Conservation (phyloP, 306 rosid genomes). For the Comarum palustre region DNA sequence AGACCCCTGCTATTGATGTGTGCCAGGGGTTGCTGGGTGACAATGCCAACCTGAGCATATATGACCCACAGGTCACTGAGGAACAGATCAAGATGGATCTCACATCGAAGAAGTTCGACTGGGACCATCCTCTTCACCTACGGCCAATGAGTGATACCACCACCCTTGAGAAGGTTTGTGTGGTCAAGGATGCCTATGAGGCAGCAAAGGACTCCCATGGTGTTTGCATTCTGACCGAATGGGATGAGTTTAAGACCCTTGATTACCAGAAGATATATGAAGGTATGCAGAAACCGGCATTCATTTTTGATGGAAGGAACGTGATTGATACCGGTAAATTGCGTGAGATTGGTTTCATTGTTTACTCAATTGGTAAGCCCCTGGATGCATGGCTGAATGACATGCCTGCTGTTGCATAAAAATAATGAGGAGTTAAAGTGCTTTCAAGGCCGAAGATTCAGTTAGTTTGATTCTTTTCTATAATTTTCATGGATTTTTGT, state of each 20-base stretch:
- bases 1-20: conserved; percentile 88
- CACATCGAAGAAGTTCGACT: conserved; percentile 73
- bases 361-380: conserved; percentile 87
- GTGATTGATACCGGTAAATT: conserved; percentile 47
- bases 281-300: conserved; percentile 87
- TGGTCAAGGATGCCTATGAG: conserved; percentile 79
- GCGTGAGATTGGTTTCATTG: conserved; percentile 88
- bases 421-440: conserved; percentile 28
- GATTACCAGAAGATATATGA: conserved; percentile 75
- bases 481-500: conserved; percentile 28
- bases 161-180: conserved; percentile 76
- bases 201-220: conserved; percentile 86
- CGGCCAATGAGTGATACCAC: conserved; percentile 76
- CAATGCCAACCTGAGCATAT: conserved; percentile 75
- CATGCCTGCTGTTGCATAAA: conserved; percentile 84
- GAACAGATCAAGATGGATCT: conserved; percentile 92
- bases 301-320: conserved; percentile 81
- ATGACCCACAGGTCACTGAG: conserved; percentile 76
- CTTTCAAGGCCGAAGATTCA: conserved; percentile 23
- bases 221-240: conserved; percentile 80
- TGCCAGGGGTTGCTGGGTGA: conserved; percentile 85
- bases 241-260: conserved; percentile 91
- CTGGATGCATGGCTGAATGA: conserved; percentile 88
- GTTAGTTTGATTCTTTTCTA: conserved; percentile 48
- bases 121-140: conserved; percentile 92